Base-by-base conservation (phyloP, 1,284 basidiomycete genomes). In the Kwoniella shivajii region DNA sequence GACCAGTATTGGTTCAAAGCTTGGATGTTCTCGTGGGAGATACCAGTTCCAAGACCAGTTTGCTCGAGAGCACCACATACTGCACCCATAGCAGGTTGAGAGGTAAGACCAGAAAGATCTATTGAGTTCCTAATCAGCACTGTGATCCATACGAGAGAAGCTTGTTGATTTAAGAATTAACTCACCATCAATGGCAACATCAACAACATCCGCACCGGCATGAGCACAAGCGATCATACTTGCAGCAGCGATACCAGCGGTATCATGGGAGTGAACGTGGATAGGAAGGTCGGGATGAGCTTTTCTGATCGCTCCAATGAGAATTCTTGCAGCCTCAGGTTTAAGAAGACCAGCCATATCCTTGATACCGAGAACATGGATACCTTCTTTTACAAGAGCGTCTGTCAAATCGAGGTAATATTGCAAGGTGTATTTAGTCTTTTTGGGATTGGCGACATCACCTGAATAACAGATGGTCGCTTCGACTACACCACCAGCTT, bases 201-300 rank as follows among this genome's bases (percentile, higher is more conserved):
- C 96, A 57, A 99, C 88, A 18, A 99, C 88, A 77, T 99, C 96
- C 51, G 96, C 96, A 67, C 96, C 96, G 22, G 96, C 96, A 43
- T 88, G 88, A 14, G 96, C 96, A 50, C 87, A 88, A 11, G 96
- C 95, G 60, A 99, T 80, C 96, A 99, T 99, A 72, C 88, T 92
- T 20, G 96, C 90, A 43, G 92, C 84, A 44, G 96, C 92, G 72
- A 99, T 99, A 80, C 96, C 96, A 57, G 96, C 96, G 30, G 96
- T 99, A 80, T 99, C 96, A 80, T 99, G 96, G 38, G 96, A 98
- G 83, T 99, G 96, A 42, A 99, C 94, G 78, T 99, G 96, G 77
- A 99, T 99, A 39, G 95, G 93, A 60, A 99, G 85, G 77, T 98
- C 92, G 37, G 96, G 96, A 80, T 98, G 90, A 71, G 90, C 93